Evolutionary conservation across 768 basidiomycete species (phyloP).

Genomic region (Lepiota venenata): DNA sequence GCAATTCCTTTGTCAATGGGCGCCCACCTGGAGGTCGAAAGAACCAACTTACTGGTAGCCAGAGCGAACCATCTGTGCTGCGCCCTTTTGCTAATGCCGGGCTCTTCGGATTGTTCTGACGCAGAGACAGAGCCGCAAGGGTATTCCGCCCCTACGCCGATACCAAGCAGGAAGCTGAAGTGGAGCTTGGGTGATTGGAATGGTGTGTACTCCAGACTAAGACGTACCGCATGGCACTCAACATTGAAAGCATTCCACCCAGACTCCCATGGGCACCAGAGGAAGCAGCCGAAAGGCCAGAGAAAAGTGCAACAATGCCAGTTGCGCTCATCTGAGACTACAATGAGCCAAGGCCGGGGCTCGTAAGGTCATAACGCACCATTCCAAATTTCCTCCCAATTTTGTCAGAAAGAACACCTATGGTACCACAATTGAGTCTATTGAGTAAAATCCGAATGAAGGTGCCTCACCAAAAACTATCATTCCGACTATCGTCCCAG

Average conservation of each 20-base stretch:
- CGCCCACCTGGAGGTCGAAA: background rate
- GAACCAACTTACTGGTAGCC: conserved; percentile 68
- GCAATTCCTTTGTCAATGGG: background rate
- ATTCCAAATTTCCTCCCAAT: conserved; percentile 87
- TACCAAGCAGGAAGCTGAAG: conserved; percentile 78
- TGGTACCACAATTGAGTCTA: background rate
- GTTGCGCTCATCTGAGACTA: conserved; percentile 43
- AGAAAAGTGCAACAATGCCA: conserved; percentile 82
- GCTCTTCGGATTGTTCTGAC: conserved; percentile 87
- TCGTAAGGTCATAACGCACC: conserved; percentile 37
- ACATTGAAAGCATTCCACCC: conserved; percentile 72
- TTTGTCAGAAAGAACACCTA: conserved; percentile 78
- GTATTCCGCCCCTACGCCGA: conserved; percentile 87
- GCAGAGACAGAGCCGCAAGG: conserved; percentile 89
- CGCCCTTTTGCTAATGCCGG: conserved; percentile 69
- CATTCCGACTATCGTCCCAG: conserved; percentile 87
- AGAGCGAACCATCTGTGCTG: conserved; percentile 87
- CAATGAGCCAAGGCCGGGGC: background rate
- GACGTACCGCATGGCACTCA: conserved; percentile 70
- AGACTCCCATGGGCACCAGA: conserved; percentile 71
- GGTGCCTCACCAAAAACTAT: conserved; percentile 53
- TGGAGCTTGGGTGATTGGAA: background rate
- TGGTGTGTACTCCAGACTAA: background rate
- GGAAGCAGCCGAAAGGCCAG: conserved; percentile 78
- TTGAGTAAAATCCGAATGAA: background rate